These are phyloP conservation scores for Cucumis cinereus DNA, from an alignment of 306 rosid species.

Conservation along the genomic window DNA sequence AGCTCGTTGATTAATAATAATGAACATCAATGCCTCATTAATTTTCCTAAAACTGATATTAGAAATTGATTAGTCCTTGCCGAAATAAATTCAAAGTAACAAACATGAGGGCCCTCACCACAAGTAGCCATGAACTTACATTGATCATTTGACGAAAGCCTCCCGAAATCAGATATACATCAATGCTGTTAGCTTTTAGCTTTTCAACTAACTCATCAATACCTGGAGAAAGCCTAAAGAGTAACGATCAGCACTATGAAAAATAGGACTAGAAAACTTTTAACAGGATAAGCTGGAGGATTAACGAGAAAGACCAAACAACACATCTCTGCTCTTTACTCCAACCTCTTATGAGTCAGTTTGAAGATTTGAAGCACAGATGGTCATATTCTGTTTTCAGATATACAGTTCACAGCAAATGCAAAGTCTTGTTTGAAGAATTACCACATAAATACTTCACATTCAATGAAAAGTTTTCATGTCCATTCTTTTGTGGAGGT, in stretches of 20 bases:
- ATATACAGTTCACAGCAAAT: not conserved
- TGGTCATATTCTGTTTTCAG: not conserved
- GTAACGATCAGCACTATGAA: not conserved
- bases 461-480: not conserved
- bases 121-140: constrained; percentile 29
- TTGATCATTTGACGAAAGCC: constrained; percentile 96
- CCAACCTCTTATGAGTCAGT: not conserved
- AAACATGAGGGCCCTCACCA: not conserved
- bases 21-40: not conserved
- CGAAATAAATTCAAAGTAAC: not conserved
- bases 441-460: not conserved
- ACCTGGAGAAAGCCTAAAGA: constrained; percentile 81
- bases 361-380: not conserved
- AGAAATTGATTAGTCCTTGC: not conserved
- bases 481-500: not conserved
- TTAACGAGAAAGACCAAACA: not conserved
- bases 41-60: not conserved
- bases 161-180: constrained; percentile 77
- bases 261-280: not conserved
- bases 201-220: constrained; percentile 59
- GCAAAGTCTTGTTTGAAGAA: not conserved
- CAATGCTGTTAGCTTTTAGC: constrained; percentile 42
- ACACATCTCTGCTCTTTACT: not conserved
- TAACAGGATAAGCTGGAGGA: not conserved
- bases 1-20: constrained; percentile 14